These are phyloP conservation scores for Ogataea populi-albae DNA, from an alignment of 805 yeast genomes.

Conservation along the genomic window DNA sequence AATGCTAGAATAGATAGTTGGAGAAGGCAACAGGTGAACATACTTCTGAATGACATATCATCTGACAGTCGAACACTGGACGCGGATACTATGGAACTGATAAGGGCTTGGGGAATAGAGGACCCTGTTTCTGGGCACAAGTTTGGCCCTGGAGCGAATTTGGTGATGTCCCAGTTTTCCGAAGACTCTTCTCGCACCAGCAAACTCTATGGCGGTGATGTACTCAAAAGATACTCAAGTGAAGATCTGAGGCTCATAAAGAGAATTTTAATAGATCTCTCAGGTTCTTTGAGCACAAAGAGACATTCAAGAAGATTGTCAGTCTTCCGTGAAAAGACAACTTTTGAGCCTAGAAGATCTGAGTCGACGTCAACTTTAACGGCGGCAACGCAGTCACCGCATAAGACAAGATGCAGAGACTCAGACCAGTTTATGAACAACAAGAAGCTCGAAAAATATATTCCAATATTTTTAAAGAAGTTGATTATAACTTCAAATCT, in stretches of 20 bases:
- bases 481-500: conserved; percentile 27
- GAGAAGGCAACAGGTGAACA: conserved; percentile 29
- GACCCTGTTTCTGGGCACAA: conserved; percentile 9
- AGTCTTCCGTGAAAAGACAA: not conserved
- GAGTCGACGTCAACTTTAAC: conserved; percentile 14
- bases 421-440: conserved; percentile 27
- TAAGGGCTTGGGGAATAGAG: conserved; percentile 34
- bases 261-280: conserved; percentile 18
- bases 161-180: conserved; percentile 2
- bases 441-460: conserved; percentile 28
- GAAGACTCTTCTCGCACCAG: conserved; percentile 3
- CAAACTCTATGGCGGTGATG: conserved; percentile 23
- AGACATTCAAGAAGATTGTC: conserved; percentile 2
- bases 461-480: conserved; percentile 30
- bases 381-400: not conserved
- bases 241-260: conserved; percentile 23
- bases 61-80: conserved; percentile 10
- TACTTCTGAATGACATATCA: conserved; percentile 21
- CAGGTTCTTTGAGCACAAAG: conserved; percentile 16
- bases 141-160: not conserved
- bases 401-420: conserved; percentile 2
- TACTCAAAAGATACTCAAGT: conserved; percentile 18
- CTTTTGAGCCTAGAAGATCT: conserved; percentile 11
- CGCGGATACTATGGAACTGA: conserved; percentile 24
- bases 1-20: conserved; percentile 30